Conservation (phyloP, 2,329 filamentous ascomycete genomes). For the Phialocephala sp. region DNA sequence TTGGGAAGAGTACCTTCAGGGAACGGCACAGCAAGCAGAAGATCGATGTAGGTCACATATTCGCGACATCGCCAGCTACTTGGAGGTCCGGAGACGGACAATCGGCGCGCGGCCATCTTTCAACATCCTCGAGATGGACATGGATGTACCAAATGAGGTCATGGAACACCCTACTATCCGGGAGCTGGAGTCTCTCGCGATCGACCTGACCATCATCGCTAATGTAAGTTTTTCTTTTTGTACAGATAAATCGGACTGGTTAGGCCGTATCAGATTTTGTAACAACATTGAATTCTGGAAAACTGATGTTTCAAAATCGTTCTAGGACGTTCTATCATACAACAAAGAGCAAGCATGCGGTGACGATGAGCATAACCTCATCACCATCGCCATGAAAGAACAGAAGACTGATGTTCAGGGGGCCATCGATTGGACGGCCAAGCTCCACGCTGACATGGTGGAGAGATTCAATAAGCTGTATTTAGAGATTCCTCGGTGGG, state of each 20-base stretch:
- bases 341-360: constrained; percentile 17
- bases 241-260: background rate
- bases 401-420: constrained; percentile 12
- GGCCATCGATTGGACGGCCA: constrained; percentile 12
- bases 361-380: constrained; percentile 16
- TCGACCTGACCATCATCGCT: constrained; percentile 15
- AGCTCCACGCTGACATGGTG: constrained; percentile 14
- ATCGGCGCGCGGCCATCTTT: constrained; percentile 15
- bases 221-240: constrained; percentile 6
- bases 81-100: constrained; percentile 13
- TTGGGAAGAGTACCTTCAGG: constrained; percentile 15
- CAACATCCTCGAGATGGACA: constrained; percentile 17
- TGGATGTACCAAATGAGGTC: constrained; percentile 14
- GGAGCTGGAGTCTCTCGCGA: constrained; percentile 14
- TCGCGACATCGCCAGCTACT: constrained; percentile 12
- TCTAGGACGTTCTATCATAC: constrained; percentile 14
- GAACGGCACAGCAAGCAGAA: constrained; percentile 19
- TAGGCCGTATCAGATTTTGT: background rate
- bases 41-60: constrained; percentile 11
- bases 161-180: constrained; percentile 5
- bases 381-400: constrained; percentile 17
- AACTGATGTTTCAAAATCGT: background rate
- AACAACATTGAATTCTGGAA: background rate
- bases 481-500: constrained; percentile 9
- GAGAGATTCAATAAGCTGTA: constrained; percentile 12